Percentiles rank a stretch among this genome's conserved stretches.
Evolutionary conservation across 2,329 filamentous ascomycete genomes (phyloP).

Genomic region (Ilyonectria destructans): DNA sequence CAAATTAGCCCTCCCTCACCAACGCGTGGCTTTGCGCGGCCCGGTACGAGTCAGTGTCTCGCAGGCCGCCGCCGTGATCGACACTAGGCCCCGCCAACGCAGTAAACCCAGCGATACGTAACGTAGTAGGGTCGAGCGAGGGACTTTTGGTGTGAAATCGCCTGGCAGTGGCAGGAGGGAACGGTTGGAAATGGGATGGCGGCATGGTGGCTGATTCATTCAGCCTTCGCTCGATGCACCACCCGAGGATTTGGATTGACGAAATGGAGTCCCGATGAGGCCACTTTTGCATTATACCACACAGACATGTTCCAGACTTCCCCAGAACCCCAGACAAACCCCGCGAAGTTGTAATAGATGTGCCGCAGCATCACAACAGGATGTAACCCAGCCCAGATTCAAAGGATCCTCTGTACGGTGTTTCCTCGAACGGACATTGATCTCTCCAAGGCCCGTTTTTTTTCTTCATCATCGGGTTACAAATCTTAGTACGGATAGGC

Average conservation of each 20-base stretch:
- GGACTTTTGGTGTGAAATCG: conserved; percentile 2
- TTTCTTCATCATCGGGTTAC: not conserved
- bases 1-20: conserved; percentile 20
- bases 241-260: conserved; percentile 20
- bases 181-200: not conserved
- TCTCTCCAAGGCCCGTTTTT: not conserved
- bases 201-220: not conserved
- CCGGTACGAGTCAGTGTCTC: conserved; percentile 32
- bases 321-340: conserved; percentile 30
- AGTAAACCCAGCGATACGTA: conserved; percentile 10
- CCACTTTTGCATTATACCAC: conserved; percentile 23
- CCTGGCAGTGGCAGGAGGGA: not conserved
- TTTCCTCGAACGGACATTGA: not conserved
- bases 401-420: not conserved
- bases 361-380: not conserved
- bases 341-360: conserved; percentile 8
- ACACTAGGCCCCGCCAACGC: conserved; percentile 21
- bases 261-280: conserved; percentile 14
- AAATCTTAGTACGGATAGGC: not conserved
- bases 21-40: conserved; percentile 22
- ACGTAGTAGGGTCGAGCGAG: not conserved
- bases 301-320: conserved; percentile 29
- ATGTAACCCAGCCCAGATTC: not conserved
- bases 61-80: conserved; percentile 28
- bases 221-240: not conserved